phyloP scores from a whole-genome alignment of 352 stramenopile genomes.

The Phytophthora fragariae region DNA sequence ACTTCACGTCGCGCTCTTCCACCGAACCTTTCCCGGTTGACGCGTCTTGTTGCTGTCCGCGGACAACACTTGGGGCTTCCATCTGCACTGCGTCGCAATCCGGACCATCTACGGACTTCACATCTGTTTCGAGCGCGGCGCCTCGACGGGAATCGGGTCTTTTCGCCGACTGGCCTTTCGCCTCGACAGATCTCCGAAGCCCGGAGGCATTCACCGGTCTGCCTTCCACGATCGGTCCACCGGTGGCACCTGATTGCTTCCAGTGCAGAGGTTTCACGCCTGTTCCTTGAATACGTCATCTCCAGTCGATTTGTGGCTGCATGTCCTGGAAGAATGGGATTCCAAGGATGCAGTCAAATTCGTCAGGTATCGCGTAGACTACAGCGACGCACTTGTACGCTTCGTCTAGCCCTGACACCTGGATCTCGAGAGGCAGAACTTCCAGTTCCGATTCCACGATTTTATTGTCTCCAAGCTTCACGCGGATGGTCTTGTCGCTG shows the following conservation, averaged over 20 bases:
- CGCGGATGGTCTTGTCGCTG: neutral
- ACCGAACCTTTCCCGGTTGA: no score
- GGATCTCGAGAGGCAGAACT: neutral
- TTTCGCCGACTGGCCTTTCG: neutral
- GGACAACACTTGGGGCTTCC: no score
- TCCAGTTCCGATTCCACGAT: neutral
- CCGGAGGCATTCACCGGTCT: no score
- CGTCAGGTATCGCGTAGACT: neutral
- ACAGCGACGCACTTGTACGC: neutral
- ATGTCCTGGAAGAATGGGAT: neutral
- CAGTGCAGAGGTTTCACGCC: no score
- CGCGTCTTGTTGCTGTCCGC: no score
- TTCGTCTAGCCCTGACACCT: neutral
- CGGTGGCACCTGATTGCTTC: no score
- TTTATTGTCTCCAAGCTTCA: neutral
- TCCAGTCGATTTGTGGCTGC: neutral
- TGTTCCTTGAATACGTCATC: neutral
- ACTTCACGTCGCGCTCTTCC: no score
- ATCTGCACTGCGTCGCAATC: no score
- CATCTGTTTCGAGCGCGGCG: neutral
- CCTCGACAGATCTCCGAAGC: no score
- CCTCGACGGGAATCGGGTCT: conserved; percentile 11
- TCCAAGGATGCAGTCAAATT: neutral
- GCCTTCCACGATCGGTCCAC: no score
- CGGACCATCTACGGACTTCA: no score